A percentile compares a stretch with the other conserved stretches of the same genome.
These are phyloP conservation scores for Nicotiana benthamiana DNA, from an alignment of 257 asterid species.

Conservation along the genomic window DNA sequence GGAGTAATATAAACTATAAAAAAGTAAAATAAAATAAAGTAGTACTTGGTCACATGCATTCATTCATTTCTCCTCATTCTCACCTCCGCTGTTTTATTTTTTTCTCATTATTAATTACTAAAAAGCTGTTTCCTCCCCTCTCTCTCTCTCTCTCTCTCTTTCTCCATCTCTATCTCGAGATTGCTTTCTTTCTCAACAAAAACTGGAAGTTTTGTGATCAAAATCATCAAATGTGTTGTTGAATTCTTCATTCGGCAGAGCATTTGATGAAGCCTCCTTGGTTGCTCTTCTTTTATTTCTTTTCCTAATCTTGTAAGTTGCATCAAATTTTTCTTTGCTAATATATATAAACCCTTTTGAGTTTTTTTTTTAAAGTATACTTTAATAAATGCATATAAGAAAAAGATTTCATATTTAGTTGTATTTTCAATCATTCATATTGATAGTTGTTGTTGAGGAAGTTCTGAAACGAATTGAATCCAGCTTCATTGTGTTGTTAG, in stretches of 20 bases:
- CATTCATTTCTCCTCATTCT: slow-evolving; percentile 12
- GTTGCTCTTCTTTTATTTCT: slow-evolving; percentile 28
- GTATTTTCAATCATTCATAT: neutral
- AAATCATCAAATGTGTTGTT: neutral
- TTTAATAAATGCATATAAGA: neutral
- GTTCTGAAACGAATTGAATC: neutral
- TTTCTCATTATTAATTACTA: slow-evolving; percentile 6
- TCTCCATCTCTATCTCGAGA: slow-evolving; percentile 16
- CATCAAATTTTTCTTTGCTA: too few relatives aligned
- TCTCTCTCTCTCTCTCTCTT: slow-evolving; percentile 20
- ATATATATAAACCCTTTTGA: neutral
- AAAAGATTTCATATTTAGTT: neutral
- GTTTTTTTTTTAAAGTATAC: neutral
- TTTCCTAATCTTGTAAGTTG: slow-evolving; percentile 25
- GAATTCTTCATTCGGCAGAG: neutral
- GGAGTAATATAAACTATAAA: too few relatives aligned
- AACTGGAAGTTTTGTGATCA: slow-evolving; percentile 17
- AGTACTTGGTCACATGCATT: neutral
- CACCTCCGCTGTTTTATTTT: neutral
- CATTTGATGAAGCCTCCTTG: slow-evolving; percentile 50
- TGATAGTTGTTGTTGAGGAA: neutral
- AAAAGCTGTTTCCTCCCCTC: slow-evolving; percentile 11
- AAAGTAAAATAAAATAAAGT: neutral
- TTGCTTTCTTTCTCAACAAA: neutral
- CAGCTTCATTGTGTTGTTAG: neutral